Conservation (phyloP, 208 protist species). For the Trypanosoma rangeli region DNA sequence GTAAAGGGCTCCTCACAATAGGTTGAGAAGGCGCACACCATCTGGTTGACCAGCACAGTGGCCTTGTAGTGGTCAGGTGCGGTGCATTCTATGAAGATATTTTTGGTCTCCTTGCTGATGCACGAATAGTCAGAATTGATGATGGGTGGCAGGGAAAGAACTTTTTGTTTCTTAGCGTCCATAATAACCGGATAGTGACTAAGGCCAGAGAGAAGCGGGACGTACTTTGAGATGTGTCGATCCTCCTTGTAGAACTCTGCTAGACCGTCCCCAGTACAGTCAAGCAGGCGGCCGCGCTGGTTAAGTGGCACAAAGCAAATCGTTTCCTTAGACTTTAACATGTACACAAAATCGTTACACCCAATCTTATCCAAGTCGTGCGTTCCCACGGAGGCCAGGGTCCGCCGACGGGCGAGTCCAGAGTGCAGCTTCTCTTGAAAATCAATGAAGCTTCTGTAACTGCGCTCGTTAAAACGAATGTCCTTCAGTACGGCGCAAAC, state of each 20-base stretch:
- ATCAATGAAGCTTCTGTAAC: conserved; percentile 98
- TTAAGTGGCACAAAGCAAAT: conserved; percentile 96
- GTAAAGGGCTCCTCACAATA: conserved; percentile 93
- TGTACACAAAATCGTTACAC: conserved; percentile 91
- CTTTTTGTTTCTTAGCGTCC: conserved; percentile 47
- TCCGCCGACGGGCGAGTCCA: conserved; percentile 96
- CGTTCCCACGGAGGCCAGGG: conserved; percentile 99
- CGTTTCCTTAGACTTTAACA: conserved; percentile 62
- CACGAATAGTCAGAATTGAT: conserved; percentile 99
- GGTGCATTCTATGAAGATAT: conserved; percentile 99
- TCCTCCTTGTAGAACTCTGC: conserved; percentile 88
- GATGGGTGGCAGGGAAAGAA: conserved; percentile 99
- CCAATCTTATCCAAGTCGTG: conserved; percentile 98
- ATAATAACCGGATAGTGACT: conserved; percentile 85
- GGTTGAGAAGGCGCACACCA: conserved; percentile 95
- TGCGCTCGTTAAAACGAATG: conserved; percentile 93
- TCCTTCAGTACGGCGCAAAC: conserved; percentile 97
- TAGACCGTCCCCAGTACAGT: conserved; percentile 86
- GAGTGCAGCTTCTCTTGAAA: conserved; percentile 99
- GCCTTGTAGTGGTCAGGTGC: conserved; percentile 97
- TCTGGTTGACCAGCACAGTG: conserved; percentile 95
- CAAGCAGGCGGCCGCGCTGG: conserved; percentile 54
- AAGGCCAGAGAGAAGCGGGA: conserved; percentile 71
- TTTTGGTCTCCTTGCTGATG: conserved; percentile 96
- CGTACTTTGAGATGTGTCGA: conserved; percentile 88